phyloP scores from a whole-genome alignment of 768 basidiomycete species.

The Trametes maxima region DNA sequence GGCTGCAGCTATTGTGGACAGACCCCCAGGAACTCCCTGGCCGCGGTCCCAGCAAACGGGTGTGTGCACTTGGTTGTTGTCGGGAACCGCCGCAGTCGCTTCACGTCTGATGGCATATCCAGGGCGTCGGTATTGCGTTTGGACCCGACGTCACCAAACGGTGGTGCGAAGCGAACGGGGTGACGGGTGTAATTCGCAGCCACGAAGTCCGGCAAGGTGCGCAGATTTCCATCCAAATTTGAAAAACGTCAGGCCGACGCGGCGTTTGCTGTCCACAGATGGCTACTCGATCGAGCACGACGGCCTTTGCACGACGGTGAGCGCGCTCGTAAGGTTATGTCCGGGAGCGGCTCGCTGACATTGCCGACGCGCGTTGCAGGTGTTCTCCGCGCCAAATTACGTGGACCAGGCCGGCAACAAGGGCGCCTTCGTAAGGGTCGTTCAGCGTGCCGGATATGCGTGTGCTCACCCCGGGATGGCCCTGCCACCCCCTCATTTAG shows the following conservation, averaged over 20 bases:
- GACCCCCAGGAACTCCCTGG: slow-evolving; percentile 90
- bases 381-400: slow-evolving; percentile 95
- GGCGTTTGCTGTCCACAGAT: slow-evolving; percentile 43
- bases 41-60: slow-evolving; percentile 94
- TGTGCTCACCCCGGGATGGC: background rate
- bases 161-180: slow-evolving; percentile 87
- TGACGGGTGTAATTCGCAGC: slow-evolving; percentile 89
- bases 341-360: slow-evolving; percentile 17
- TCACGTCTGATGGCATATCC: background rate
- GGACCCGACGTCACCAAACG: slow-evolving; percentile 90
- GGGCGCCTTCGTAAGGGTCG: slow-evolving; percentile 77
- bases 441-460: background rate
- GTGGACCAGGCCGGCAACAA: slow-evolving; percentile 92
- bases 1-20: slow-evolving; percentile 82
- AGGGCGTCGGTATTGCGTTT: slow-evolving; percentile 96
- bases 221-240: slow-evolving; percentile 30
- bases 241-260: slow-evolving; percentile 4
- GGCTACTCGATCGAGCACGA: slow-evolving; percentile 96
- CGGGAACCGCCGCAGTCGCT: background rate
- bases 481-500: slow-evolving; percentile 39
- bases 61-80: slow-evolving; percentile 40
- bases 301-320: slow-evolving; percentile 90
- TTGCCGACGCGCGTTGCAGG: slow-evolving; percentile 44
- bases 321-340: slow-evolving; percentile 24
- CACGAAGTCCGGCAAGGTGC: slow-evolving; percentile 94